phyloP scores from a whole-genome alignment of 306 rosid species.

The Leucaena leucocephala region DNA sequence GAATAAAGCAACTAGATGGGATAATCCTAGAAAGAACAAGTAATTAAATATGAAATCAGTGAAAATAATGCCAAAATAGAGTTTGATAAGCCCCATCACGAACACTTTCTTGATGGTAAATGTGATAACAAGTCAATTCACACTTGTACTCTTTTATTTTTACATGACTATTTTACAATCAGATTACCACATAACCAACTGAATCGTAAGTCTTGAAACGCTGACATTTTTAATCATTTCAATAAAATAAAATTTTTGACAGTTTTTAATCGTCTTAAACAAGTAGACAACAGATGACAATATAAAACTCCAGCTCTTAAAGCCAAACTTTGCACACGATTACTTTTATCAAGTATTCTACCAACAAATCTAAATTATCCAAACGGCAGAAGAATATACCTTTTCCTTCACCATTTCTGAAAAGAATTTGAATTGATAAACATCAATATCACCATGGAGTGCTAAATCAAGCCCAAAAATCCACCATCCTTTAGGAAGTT shows the following conservation, averaged over 20 bases:
- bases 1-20: slow-evolving; percentile 11
- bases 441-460: slow-evolving; percentile 95
- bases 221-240: background rate
- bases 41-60: background rate
- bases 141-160: background rate
- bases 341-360: slow-evolving; percentile 5
- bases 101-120: background rate
- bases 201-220: slow-evolving; percentile 1
- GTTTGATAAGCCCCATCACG: slow-evolving; percentile 5
- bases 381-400: slow-evolving; percentile 52
- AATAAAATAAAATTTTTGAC: background rate
- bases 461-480: slow-evolving; percentile 95
- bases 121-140: slow-evolving; percentile 18
- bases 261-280: background rate
- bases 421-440: slow-evolving; percentile 96
- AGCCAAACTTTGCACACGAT: slow-evolving; percentile 13
- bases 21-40: background rate
- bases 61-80: slow-evolving; percentile 1
- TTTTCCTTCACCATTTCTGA: slow-evolving; percentile 68
- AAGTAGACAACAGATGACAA: slow-evolving; percentile 2
- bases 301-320: background rate
- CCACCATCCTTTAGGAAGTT: slow-evolving; percentile 98
- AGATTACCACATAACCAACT: background rate
- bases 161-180: background rate
- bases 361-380: slow-evolving; percentile 19